Evolutionary conservation across 2,329 filamentous ascomycete genomes (phyloP), one percentile per base, ranked within the genome.

Genomic region (Ophiostoma piceae): DNA sequence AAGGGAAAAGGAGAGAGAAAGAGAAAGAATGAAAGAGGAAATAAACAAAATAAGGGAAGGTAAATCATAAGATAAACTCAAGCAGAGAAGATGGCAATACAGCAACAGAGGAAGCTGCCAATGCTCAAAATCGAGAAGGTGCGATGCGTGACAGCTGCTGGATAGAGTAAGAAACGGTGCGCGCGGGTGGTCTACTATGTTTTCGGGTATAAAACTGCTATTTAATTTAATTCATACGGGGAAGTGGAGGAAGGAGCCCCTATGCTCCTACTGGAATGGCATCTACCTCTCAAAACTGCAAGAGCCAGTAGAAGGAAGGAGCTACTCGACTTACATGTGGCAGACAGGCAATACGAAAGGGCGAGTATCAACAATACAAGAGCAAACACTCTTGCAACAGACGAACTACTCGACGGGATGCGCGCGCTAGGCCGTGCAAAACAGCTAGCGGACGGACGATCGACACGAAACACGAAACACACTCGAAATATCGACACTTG

Each of bases 231-330:
- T 22, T 39, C n/a, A 12, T 39, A 39, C n/a, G 62, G 62, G 62
- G 62, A 65, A 65, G 62, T 65, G 35, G 62, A 65, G 32, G 62
- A 65, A 65, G 62, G 62, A 12, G 62, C 26, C 26, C 26, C 26
- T 29, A 29, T 29, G 26, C 26, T 29, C 26, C 26, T 29, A 29
- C 26, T 29, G 26, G 26, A 29, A 29, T 29, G 26, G 26, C 26
- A 29, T 29, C 26, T 29, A 29, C 26, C 26, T 29, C 26, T 29
- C 26, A 29, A 29, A 29, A 29, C 26, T 29, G 60, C 32, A 64
- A 64, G 29, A 64, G 16, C 26, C 14, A 64, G 9, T 11, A 5
- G 9, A 26, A 7, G 14, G 54, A 60, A 60, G 54, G 54, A 60
- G 16, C 43, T 19, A 47, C 43, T 47, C 26, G 26, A 29, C 1